These are phyloP conservation scores for Edaphochlamys debaryana DNA, from an alignment of 139 green algal species.

Conservation along the genomic window DNA sequence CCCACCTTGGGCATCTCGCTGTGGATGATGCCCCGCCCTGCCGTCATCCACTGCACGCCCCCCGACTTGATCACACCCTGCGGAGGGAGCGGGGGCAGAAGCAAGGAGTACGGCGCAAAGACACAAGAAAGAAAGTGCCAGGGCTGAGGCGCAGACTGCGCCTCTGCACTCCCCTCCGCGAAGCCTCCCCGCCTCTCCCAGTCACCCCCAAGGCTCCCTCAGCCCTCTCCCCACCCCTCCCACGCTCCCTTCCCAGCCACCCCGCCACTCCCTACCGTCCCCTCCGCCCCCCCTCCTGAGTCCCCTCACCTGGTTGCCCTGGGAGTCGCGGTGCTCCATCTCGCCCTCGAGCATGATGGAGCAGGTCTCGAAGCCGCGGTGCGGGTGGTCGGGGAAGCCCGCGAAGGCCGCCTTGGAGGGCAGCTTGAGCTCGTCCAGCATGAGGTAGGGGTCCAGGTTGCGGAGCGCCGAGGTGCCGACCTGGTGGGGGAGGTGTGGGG, in stretches of 20 bases:
- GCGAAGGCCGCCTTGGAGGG: constrained; percentile 66
- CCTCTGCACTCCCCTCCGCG: too few relatives aligned
- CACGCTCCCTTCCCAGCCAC: too few relatives aligned
- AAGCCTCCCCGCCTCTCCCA: too few relatives aligned
- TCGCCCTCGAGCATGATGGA: constrained; percentile 89
- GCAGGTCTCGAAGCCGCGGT: constrained; percentile 92
- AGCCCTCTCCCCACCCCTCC: too few relatives aligned
- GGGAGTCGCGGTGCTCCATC: constrained; percentile 87
- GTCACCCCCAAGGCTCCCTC: too few relatives aligned
- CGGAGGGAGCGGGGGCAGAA: too few relatives aligned
- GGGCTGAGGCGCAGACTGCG: too few relatives aligned
- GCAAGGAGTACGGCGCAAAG: too few relatives aligned
- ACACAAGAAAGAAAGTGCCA: too few relatives aligned
- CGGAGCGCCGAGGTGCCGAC: constrained; percentile 71
- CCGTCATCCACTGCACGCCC: constrained; percentile 95
- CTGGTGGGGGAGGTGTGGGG: constrained; percentile 14
- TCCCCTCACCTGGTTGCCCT: constrained; percentile 81
- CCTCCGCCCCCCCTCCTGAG: too few relatives aligned
- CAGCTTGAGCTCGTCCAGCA: constrained; percentile 84
- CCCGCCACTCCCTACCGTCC: too few relatives aligned
- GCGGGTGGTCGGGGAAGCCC: constrained; percentile 91
- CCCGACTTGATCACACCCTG: constrained; percentile 82
- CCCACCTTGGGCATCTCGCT: constrained; percentile 87
- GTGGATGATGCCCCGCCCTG: constrained; percentile 86
- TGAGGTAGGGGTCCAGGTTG: constrained; percentile 90